These are phyloP conservation scores for Kwoniella mangroviensis DNA, from an alignment of 768 basidiomycete genomes.

Conservation along the genomic window DNA sequence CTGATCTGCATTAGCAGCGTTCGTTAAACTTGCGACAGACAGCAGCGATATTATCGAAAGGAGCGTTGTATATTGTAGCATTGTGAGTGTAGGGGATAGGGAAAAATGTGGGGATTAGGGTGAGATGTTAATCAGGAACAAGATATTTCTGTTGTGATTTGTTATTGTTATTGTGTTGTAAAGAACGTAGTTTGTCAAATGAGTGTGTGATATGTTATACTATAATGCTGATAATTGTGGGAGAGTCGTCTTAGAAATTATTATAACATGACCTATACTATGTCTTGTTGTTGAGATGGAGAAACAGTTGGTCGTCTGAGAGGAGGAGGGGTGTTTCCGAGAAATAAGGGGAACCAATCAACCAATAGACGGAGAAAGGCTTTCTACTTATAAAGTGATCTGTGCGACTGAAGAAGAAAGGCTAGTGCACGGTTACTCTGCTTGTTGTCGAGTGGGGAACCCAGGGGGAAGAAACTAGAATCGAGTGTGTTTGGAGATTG, in stretches of 20 bases:
- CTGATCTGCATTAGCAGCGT: constrained; percentile 44
- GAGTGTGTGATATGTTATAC: not conserved
- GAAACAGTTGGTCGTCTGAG: not conserved
- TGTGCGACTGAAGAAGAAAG: not conserved
- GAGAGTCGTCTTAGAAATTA: not conserved
- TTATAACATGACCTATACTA: not conserved
- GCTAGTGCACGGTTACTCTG: constrained; percentile 1
- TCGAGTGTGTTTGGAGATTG: not conserved
- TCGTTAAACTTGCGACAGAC: constrained; percentile 11
- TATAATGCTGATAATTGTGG: not conserved
- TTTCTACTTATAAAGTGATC: not conserved
- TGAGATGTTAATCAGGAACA: not conserved
- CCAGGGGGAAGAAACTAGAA: not conserved
- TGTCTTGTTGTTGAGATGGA: not conserved
- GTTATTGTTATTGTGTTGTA: not conserved
- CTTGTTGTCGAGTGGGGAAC: constrained; percentile 1
- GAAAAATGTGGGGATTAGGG: too few relatives aligned
- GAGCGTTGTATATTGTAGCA: constrained; percentile 18
- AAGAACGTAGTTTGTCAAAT: constrained; percentile 11
- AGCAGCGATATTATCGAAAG: constrained; percentile 24
- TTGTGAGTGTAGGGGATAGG: constrained; percentile 7
- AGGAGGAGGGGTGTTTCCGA: not conserved
- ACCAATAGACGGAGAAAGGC: not conserved
- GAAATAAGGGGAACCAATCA: not conserved
- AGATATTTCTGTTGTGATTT: not conserved